Evolutionary conservation across 1,284 basidiomycete species (phyloP).

Genomic region (Vanrija sp.): DNA sequence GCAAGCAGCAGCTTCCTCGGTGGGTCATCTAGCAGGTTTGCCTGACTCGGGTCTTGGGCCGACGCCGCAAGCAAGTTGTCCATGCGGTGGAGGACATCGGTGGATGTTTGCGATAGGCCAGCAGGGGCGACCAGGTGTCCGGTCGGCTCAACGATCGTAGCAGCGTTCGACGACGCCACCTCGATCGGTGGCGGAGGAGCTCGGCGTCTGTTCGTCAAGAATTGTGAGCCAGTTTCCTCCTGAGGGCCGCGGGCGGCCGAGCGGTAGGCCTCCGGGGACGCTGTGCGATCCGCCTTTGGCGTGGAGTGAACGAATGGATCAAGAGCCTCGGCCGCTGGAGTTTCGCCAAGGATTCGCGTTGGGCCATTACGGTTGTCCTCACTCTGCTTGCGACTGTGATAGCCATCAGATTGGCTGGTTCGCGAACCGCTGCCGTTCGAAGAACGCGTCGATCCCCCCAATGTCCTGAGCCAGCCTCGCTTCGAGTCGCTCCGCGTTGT

Average conservation of each 20-base stretch:
- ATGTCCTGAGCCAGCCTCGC: constrained; percentile 32
- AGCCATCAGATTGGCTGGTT: neutral
- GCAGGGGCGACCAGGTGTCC: neutral
- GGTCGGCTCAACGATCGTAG: too few species aligned
- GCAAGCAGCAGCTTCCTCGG: constrained; percentile 78
- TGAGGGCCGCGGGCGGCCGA: neutral
- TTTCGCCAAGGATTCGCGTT: neutral
- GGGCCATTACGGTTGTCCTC: neutral
- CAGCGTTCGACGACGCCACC: constrained; percentile 10
- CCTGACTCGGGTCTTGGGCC: constrained; percentile 57
- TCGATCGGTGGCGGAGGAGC: constrained; percentile 18
- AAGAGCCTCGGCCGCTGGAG: neutral
- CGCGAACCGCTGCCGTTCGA: neutral
- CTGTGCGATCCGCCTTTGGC: neutral
- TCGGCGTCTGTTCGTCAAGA: constrained; percentile 15
- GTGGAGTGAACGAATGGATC: neutral
- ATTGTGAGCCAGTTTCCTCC: neutral
- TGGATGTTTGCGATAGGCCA: constrained; percentile 11
- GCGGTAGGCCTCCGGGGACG: neutral
- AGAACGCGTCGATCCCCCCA: neutral
- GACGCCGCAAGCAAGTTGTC: constrained; percentile 59
- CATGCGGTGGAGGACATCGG: constrained; percentile 38
- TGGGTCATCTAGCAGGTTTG: constrained; percentile 71
- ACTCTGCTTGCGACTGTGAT: neutral
- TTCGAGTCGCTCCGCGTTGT: constrained; percentile 30